phyloP scores from a whole-genome alignment of 2,329 filamentous ascomycete genomes.

The Thielaviopsis cerberus region DNA sequence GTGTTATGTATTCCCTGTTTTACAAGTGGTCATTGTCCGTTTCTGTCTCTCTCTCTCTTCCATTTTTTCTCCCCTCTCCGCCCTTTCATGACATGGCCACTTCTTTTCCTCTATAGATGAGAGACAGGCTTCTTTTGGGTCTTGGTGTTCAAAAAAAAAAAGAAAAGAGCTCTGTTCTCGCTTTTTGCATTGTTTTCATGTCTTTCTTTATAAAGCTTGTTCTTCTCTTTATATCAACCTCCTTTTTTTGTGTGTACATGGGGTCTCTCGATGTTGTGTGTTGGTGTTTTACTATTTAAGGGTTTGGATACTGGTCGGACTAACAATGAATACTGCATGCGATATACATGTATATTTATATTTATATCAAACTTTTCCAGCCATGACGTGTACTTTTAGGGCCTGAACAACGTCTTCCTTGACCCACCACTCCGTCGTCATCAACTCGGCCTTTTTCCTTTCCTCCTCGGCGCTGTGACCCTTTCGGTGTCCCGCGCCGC shows the following conservation, averaged over 20 bases:
- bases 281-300: no score
- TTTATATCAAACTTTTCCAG: neutral
- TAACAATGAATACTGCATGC: no score
- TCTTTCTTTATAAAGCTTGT: no score
- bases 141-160: neutral
- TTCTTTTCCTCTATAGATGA: neutral
- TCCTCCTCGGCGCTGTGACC: neutral
- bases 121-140: neutral
- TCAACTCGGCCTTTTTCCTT: constrained; percentile 13
- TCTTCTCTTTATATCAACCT: no score
- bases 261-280: no score
- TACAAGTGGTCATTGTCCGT: no score
- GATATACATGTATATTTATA: no score
- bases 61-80: neutral
- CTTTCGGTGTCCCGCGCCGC: constrained; percentile 12
- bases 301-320: no score
- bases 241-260: no score
- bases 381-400: constrained; percentile 30
- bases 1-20: neutral
- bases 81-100: no score
- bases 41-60: neutral
- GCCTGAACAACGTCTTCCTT: constrained; percentile 34
- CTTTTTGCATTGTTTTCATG: neutral
- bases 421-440: constrained; percentile 32
- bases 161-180: neutral